A percentile compares a stretch with the other conserved stretches of the same genome.
These are phyloP conservation scores for Penicillium malachiteum DNA, from an alignment of 495 filamentous ascomycete species.

Conservation along the genomic window DNA sequence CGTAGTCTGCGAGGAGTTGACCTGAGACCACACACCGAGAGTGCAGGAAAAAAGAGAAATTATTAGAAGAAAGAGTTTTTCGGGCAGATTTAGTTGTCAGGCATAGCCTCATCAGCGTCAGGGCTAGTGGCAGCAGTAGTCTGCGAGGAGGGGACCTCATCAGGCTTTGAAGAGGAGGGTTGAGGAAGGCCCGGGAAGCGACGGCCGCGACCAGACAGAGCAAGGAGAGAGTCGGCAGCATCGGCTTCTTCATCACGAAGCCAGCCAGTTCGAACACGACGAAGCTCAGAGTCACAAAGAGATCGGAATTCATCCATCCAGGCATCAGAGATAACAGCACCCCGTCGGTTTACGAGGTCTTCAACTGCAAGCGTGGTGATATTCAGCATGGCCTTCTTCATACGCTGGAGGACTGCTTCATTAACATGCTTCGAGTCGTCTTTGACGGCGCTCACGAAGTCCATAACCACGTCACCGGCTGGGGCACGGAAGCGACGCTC, in stretches of 20 bases:
- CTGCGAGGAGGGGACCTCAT: too few relatives aligned
- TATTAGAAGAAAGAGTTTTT: too few relatives aligned
- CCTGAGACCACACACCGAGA: too few relatives aligned
- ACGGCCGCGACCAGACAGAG: neutral
- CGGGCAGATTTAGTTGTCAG: too few relatives aligned
- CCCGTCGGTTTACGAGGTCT: neutral
- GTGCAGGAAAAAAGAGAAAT: too few relatives aligned
- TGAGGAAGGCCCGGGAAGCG: too few relatives aligned
- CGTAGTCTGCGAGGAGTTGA: too few relatives aligned
- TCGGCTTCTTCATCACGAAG: neutral
- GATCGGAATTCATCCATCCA: neutral
- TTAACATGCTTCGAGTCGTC: slow-evolving; percentile 4
- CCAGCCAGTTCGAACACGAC: neutral
- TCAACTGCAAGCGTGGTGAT: neutral
- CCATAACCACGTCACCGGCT: slow-evolving; percentile 19
- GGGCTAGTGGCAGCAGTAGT: too few relatives aligned
- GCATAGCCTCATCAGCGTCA: too few relatives aligned
- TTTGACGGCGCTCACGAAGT: slow-evolving; percentile 22
- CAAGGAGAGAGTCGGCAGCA: neutral
- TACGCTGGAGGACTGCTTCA: slow-evolving; percentile 1
- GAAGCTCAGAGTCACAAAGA: neutral
- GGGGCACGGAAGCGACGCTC: slow-evolving; percentile 13
- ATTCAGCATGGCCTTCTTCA: neutral
- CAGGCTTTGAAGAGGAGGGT: too few relatives aligned
- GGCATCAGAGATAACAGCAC: too few relatives aligned